These are phyloP conservation scores for Cytospora chrysosperma DNA, from an alignment of 2,329 filamentous ascomycete genomes.

Conservation along the genomic window DNA sequence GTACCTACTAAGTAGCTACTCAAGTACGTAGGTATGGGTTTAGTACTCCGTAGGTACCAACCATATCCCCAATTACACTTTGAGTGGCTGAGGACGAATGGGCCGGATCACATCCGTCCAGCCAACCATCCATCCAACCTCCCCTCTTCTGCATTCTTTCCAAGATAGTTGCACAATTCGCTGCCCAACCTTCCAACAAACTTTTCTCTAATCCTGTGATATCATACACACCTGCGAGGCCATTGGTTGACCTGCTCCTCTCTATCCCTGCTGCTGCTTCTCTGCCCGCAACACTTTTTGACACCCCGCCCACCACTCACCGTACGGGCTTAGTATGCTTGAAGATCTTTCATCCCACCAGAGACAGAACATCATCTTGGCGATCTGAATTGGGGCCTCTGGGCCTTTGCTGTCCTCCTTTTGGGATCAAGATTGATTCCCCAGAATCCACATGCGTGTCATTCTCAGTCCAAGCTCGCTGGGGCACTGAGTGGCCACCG, in stretches of 20 bases:
- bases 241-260: not conserved
- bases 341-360: not conserved
- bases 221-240: not conserved
- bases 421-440: not conserved
- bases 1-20: too few relatives aligned
- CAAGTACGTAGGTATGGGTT: too few relatives aligned
- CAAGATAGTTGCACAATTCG: not conserved
- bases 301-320: not conserved
- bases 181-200: constrained; percentile 1
- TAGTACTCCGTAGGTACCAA: not conserved
- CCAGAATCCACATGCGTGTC: not conserved
- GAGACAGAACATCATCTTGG: not conserved
- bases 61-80: not conserved
- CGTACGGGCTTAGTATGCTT: too few relatives aligned
- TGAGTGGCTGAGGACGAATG: not conserved
- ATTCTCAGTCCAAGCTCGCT: not conserved
- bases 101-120: constrained; percentile 15
- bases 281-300: not conserved
- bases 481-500: not conserved
- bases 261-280: not conserved
- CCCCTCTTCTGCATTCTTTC: not conserved
- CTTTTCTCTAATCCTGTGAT: not conserved
- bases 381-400: not conserved
- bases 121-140: not conserved
- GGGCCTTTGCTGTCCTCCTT: not conserved